Percentiles rank a stretch among this genome's conserved stretches.
Conservation (phyloP, 2,329 filamentous ascomycete genomes). For the Parastagonospora nodorum region DNA sequence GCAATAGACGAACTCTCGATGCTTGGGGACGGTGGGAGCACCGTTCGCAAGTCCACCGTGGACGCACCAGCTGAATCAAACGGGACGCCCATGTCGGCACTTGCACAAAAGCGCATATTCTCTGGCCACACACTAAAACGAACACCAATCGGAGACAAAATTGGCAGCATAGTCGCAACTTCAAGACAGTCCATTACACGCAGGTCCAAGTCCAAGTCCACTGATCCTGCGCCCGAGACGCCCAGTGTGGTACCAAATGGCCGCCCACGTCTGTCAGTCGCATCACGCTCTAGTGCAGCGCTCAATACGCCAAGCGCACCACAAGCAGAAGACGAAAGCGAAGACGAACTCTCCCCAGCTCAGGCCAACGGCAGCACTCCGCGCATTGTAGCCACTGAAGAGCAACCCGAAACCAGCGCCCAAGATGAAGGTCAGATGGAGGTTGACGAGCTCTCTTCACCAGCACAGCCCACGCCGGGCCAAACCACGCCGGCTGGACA, state of each 20-base stretch:
- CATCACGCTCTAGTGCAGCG: conserved; percentile 12
- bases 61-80: conserved; percentile 11
- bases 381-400: conserved; percentile 12
- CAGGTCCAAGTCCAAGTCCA: conserved; percentile 28
- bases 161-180: conserved; percentile 10
- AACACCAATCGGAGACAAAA: conserved; percentile 11
- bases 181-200: conserved; percentile 13
- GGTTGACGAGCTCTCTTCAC: conserved; percentile 25
- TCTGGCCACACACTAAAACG: conserved; percentile 4
- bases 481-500: conserved; percentile 7
- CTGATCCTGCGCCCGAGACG: conserved; percentile 29
- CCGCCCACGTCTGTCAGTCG: conserved; percentile 14
- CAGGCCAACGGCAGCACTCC: conserved; percentile 13
- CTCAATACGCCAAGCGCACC: conserved; percentile 19
- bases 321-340: conserved; percentile 26
- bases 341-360: conserved; percentile 36
- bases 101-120: conserved; percentile 10
- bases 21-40: conserved; percentile 22
- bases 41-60: conserved; percentile 15
- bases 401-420: neutral
- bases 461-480: conserved; percentile 8
- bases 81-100: conserved; percentile 14
- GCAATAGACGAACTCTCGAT: conserved; percentile 36
- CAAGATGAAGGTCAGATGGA: conserved; percentile 20
- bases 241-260: conserved; percentile 23